phyloP scores from a whole-genome alignment of 2,329 filamentous ascomycete species.

The Epichloe festucae region DNA sequence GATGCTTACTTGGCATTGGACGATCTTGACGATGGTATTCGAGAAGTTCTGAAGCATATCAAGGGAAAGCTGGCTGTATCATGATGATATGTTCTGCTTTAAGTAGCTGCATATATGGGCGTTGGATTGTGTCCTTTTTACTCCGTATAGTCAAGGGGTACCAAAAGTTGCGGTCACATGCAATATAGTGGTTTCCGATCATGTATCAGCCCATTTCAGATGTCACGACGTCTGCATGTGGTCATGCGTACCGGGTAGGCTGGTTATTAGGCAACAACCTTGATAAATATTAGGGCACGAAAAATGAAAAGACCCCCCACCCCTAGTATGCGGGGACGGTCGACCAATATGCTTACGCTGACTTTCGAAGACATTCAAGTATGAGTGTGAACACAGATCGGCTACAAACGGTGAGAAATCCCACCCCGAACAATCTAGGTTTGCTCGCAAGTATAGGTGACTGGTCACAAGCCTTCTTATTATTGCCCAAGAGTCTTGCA shows the following conservation, averaged over 20 bases:
- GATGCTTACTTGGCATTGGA: conserved; percentile 35
- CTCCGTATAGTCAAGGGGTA: too few relatives aligned
- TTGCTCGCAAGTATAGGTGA: too few relatives aligned
- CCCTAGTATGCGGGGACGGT: background rate
- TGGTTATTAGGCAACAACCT: background rate
- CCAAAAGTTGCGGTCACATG: too few relatives aligned
- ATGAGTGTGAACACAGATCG: too few relatives aligned
- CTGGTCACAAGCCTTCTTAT: background rate
- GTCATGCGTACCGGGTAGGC: background rate
- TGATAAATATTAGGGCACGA: background rate
- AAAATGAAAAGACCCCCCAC: background rate
- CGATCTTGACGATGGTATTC: conserved; percentile 42
- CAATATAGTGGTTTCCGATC: too few relatives aligned
- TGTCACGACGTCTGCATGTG: background rate
- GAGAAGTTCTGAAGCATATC: conserved; percentile 41
- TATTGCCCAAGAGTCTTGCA: background rate
- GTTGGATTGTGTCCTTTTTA: background rate
- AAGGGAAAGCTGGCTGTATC: conserved; percentile 19
- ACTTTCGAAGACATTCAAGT: too few relatives aligned
- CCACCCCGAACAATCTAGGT: too few relatives aligned
- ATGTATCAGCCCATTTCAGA: too few relatives aligned
- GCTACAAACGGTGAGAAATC: too few relatives aligned
- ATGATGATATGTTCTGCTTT: background rate
- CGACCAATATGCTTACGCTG: background rate
- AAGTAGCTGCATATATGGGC: background rate